These are phyloP conservation scores for Kwoniella shivajii DNA, from an alignment of 1,284 basidiomycete genomes.

Conservation along the genomic window DNA sequence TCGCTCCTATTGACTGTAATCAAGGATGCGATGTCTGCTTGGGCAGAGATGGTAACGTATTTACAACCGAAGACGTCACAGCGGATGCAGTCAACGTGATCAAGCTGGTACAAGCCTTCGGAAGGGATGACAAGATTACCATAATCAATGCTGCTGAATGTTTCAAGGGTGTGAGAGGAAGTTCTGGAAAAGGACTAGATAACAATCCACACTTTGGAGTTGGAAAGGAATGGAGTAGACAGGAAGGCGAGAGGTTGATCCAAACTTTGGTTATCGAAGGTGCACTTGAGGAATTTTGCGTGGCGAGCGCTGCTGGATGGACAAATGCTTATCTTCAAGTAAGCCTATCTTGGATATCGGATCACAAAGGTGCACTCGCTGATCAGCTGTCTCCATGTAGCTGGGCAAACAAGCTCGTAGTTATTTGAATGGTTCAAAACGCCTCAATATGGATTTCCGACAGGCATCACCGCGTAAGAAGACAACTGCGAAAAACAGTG, in stretches of 20 bases:
- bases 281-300: slow-evolving; percentile 40
- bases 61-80: slow-evolving; percentile 45
- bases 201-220: slow-evolving; percentile 40
- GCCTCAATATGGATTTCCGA: slow-evolving; percentile 40
- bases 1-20: slow-evolving; percentile 49
- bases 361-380: not conserved
- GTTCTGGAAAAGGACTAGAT: slow-evolving; percentile 35
- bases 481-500: slow-evolving; percentile 14
- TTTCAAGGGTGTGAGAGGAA: slow-evolving; percentile 44
- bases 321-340: slow-evolving; percentile 51
- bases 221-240: slow-evolving; percentile 43
- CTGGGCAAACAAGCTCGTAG: slow-evolving; percentile 30
- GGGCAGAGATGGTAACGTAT: slow-evolving; percentile 31
- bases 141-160: slow-evolving; percentile 46
- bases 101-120: slow-evolving; percentile 39
- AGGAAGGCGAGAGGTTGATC: slow-evolving; percentile 49
- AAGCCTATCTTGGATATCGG: slow-evolving; percentile 16
- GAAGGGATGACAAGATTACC: slow-evolving; percentile 38
- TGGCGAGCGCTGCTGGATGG: slow-evolving; percentile 45
- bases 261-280: slow-evolving; percentile 48
- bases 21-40: slow-evolving; percentile 53
- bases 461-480: slow-evolving; percentile 24
- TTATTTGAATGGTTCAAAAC: slow-evolving; percentile 32
- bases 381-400: slow-evolving; percentile 20
- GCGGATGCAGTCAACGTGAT: slow-evolving; percentile 39